Conservation (phyloP, 305 asterid genomes). For the Fraxinus latifolia region DNA sequence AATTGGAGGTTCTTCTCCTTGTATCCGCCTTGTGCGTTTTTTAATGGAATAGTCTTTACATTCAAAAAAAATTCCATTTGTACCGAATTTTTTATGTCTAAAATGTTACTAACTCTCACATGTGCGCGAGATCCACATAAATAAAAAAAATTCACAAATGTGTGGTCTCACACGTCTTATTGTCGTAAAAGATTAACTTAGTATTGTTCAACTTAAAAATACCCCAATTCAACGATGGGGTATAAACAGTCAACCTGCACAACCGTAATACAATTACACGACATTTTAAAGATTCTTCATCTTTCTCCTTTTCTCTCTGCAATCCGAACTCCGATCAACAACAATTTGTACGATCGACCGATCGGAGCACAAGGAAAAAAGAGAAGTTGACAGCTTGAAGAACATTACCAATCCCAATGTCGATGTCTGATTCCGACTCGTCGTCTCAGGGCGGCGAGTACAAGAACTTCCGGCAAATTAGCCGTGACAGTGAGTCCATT, state of each 20-base stretch:
- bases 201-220: too few relatives aligned
- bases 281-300: background rate
- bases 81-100: too few relatives aligned
- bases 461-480: conserved; percentile 81
- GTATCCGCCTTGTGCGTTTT: too few relatives aligned
- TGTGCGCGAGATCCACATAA: too few relatives aligned
- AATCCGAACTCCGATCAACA: conserved; percentile 31
- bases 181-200: too few relatives aligned
- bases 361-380: conserved; percentile 9
- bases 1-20: too few relatives aligned
- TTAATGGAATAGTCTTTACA: too few relatives aligned
- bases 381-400: background rate
- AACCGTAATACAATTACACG: background rate
- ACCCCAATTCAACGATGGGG: background rate
- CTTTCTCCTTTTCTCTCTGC: conserved; percentile 2
- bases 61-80: too few relatives aligned
- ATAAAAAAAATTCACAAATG: too few relatives aligned
- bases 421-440: conserved; percentile 93
- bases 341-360: conserved; percentile 15
- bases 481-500: conserved; percentile 75
- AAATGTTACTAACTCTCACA: too few relatives aligned
- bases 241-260: conserved; percentile 6
- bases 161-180: too few relatives aligned
- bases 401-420: conserved; percentile 37
- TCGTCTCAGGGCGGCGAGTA: conserved; percentile 89